Conservation (phyloP, 1,284 basidiomycete genomes). For the Trichosporon asahii region DNA sequence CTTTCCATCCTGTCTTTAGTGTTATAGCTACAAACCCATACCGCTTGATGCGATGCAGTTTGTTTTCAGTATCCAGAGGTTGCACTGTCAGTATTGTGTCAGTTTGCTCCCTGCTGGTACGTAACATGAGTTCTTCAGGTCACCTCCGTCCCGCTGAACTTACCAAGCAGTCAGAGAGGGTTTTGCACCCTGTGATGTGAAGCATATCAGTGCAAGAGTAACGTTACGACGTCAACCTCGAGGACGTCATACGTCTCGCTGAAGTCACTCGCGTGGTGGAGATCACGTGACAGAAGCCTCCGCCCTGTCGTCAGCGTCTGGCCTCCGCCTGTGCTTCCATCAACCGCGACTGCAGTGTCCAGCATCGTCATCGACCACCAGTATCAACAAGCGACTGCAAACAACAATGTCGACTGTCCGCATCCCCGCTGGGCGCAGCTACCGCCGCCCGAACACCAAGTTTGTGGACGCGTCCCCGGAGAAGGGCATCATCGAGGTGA, state of each 20-base stretch:
- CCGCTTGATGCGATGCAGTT: neutral
- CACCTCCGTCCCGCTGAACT: neutral
- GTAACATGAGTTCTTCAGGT: neutral
- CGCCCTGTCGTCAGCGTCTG: neutral
- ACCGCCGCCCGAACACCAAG: conserved; percentile 40
- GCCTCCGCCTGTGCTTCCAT: neutral
- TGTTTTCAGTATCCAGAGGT: neutral
- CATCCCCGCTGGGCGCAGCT: conserved; percentile 45
- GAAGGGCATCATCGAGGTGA: conserved; percentile 46
- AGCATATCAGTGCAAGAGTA: neutral
- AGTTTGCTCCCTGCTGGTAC: too few species aligned
- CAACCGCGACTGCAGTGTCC: conserved; percentile 14
- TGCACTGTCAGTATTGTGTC: neutral
- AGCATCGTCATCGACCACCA: neutral
- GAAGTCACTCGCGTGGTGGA: neutral
- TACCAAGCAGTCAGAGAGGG: neutral
- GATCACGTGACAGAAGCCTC: neutral
- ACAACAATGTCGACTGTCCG: conserved; percentile 34
- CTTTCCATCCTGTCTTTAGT: neutral
- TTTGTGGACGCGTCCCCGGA: conserved; percentile 49
- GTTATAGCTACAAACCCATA: neutral
- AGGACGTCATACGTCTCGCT: neutral
- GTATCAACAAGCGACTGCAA: neutral
- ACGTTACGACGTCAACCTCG: neutral
- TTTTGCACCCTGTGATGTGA: neutral